A percentile compares a stretch with the other conserved stretches of the same genome.
Conservation (phyloP, 163 green algal genomes). For the Scenedesmus sp. region DNA sequence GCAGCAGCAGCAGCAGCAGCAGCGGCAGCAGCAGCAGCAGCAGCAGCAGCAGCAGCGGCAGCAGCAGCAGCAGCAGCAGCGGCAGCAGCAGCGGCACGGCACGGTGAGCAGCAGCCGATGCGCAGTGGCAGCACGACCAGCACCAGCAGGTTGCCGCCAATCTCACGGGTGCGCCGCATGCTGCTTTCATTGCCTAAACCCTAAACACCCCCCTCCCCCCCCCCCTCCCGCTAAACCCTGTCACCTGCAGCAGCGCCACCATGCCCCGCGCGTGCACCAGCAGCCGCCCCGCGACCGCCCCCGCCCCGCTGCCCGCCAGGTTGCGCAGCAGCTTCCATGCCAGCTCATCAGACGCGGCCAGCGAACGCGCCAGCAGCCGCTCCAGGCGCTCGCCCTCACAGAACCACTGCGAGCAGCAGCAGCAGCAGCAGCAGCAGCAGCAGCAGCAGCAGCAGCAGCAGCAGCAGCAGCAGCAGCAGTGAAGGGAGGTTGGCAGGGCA, state of each 20-base stretch:
- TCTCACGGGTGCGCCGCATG: too few species aligned
- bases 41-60: neutral
- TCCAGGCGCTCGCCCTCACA: slow-evolving; percentile 78
- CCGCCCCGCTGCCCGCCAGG: slow-evolving; percentile 54
- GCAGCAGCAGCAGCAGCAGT: neutral
- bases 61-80: slow-evolving; percentile 3
- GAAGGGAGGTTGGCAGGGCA: too few species aligned
- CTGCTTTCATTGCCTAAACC: too few species aligned
- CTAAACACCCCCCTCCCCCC: too few species aligned
- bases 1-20: neutral
- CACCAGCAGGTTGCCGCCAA: too few species aligned
- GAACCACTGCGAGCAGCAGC: slow-evolving; percentile 59
- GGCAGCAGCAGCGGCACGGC: too few species aligned
- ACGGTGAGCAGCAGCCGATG: too few species aligned
- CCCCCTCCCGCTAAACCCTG: too few species aligned
- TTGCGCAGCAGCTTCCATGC: slow-evolving; percentile 91
- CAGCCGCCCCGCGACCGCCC: slow-evolving; percentile 13
- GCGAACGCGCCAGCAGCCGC: slow-evolving; percentile 71
- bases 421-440: slow-evolving; percentile 28
- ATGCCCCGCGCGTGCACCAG: slow-evolving; percentile 48
- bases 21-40: neutral
- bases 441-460: neutral
- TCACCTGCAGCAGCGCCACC: slow-evolving; percentile 75
- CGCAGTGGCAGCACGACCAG: neutral
- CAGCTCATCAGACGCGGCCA: slow-evolving; percentile 79